Evolutionary conservation across 2,329 filamentous ascomycete genomes (phyloP).

Genomic region (Aplosporella prunicola): DNA sequence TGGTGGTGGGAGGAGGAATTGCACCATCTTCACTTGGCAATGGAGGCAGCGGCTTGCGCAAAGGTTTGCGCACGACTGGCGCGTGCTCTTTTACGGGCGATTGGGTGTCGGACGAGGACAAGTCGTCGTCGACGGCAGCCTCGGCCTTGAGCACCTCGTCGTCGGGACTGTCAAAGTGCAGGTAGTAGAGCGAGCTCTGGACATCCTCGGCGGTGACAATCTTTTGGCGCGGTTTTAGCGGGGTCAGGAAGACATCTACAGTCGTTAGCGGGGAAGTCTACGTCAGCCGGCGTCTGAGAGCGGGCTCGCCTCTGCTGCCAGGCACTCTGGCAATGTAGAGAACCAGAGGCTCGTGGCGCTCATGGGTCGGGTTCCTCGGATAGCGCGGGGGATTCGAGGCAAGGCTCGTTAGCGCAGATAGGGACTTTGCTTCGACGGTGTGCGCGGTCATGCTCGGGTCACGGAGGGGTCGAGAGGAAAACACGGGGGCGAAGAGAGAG

Average conservation of each 20-base stretch:
- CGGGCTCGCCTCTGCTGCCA: slow-evolving; percentile 59
- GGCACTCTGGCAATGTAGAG: slow-evolving; percentile 93
- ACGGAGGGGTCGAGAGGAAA: not conserved
- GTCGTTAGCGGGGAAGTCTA: not conserved
- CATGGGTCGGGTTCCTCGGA: slow-evolving; percentile 64
- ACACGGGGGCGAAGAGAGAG: not conserved
- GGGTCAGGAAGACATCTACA: slow-evolving; percentile 81
- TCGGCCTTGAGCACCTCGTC: slow-evolving; percentile 15
- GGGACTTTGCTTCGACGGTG: slow-evolving; percentile 70
- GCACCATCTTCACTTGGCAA: not conserved
- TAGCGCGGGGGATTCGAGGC: slow-evolving; percentile 82
- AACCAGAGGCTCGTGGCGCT: slow-evolving; percentile 59
- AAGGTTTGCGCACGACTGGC: slow-evolving; percentile 8
- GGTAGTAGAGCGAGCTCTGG: slow-evolving; percentile 78
- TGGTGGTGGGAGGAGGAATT: not conserved
- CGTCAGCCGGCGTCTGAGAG: slow-evolving; percentile 5
- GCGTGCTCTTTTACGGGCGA: not conserved
- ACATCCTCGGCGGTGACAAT: slow-evolving; percentile 85
- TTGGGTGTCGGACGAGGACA: not conserved
- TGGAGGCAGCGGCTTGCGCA: slow-evolving; percentile 13
- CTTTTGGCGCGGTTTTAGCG: slow-evolving; percentile 78
- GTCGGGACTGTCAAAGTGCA: slow-evolving; percentile 65
- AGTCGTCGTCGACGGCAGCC: not conserved
- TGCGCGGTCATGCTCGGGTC: slow-evolving; percentile 12
- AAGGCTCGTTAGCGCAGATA: slow-evolving; percentile 68